These are phyloP conservation scores for Suillus subaureus DNA, from an alignment of 768 basidiomycete genomes.

Conservation along the genomic window DNA sequence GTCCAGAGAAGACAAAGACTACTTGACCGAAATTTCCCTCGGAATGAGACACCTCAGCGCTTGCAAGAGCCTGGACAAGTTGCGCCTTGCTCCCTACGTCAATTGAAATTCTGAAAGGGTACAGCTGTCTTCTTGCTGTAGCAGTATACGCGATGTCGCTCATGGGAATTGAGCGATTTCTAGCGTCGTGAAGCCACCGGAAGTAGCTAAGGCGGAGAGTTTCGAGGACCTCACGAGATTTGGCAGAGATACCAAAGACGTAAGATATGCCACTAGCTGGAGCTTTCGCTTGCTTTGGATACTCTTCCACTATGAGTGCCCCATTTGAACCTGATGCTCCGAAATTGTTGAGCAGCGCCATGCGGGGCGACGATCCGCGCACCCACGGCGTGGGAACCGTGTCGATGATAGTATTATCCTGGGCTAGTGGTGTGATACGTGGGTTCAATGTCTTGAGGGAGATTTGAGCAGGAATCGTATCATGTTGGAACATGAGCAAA, in stretches of 20 bases:
- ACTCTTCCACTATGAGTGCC: constrained; percentile 62
- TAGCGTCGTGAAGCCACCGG: constrained; percentile 44
- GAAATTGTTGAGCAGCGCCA: constrained; percentile 73
- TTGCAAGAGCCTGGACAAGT: constrained; percentile 46
- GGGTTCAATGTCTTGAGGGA: constrained; percentile 61
- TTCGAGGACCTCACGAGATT: constrained; percentile 49
- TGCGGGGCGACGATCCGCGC: constrained; percentile 39
- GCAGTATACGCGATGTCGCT: constrained; percentile 66
- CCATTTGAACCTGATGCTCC: constrained; percentile 76
- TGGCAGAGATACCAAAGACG: constrained; percentile 66
- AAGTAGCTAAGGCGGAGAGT: constrained; percentile 49
- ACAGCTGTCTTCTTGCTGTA: constrained; percentile 64
- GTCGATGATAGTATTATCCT: constrained; percentile 53
- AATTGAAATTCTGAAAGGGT: constrained; percentile 54
- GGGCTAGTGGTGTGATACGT: constrained; percentile 47
- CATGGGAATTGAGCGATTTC: constrained; percentile 31
- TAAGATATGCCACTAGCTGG: constrained; percentile 24
- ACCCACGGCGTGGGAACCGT: constrained; percentile 45
- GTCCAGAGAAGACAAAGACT: constrained; percentile 75
- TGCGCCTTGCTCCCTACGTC: constrained; percentile 46
- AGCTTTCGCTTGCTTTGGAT: constrained; percentile 19
- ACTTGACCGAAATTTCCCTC: constrained; percentile 34
- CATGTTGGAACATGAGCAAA: constrained; percentile 64
- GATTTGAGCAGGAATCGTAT: constrained; percentile 60
- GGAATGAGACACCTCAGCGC: constrained; percentile 36